phyloP scores from a whole-genome alignment of 2,329 filamentous ascomycete species.

The Alternaria arbusti region DNA sequence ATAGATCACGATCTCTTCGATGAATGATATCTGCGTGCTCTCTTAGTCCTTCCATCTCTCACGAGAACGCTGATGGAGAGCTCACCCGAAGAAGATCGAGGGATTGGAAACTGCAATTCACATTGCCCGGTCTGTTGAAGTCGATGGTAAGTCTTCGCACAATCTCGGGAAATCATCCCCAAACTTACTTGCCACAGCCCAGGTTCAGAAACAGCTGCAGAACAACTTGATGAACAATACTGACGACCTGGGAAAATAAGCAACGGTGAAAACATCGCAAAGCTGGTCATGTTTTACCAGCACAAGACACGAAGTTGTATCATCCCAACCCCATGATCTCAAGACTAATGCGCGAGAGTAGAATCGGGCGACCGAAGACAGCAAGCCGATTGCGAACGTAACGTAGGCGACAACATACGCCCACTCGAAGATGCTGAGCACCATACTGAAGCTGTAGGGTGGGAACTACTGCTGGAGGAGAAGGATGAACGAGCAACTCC shows the following conservation, averaged over 20 bases:
- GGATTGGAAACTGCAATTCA: neutral
- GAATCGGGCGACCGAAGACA: constrained; percentile 2
- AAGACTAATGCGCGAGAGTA: constrained; percentile 4
- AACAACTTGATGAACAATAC: neutral
- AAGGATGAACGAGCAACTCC: neutral
- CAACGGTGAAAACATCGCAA: neutral
- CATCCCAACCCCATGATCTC: constrained; percentile 8
- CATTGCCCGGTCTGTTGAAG: neutral
- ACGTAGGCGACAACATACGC: neutral
- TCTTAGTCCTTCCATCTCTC: neutral
- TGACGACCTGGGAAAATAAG: neutral
- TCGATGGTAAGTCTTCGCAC: neutral
- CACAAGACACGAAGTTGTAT: neutral
- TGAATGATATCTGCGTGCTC: neutral
- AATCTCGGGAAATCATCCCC: neutral
- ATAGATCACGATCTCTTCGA: constrained; percentile 5
- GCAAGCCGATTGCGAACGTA: neutral
- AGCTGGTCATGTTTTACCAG: neutral
- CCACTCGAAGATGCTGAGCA: neutral
- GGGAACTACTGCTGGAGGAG: neutral
- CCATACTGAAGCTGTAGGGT: neutral
- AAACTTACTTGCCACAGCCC: constrained; percentile 2
- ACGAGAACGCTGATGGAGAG: neutral
- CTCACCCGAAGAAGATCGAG: neutral
- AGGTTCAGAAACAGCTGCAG: neutral